Evolutionary conservation across 208 protist genomes (phyloP), one percentile per base, ranked within the genome.

Genomic region (Trypanosoma brucei): DNA sequence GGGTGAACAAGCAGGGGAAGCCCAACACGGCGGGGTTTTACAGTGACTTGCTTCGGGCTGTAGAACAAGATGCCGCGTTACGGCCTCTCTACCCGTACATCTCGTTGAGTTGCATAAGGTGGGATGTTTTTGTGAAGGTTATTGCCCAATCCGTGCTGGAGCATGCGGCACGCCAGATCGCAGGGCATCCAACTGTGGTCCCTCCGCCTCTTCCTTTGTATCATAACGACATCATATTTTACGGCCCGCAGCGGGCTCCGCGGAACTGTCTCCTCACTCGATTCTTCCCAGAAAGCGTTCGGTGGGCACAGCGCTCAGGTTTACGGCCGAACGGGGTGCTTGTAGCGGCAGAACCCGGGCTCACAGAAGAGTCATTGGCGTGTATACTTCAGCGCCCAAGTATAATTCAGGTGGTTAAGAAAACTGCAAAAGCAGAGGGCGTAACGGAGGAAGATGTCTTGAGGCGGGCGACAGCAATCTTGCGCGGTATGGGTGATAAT

Each of bases 401-500:
- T 59, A 61, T 96, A 6, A 68, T 81, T 54, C 52, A 55, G n/a
- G 38, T 76, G 37, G 78, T 90, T 33, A 77, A 62, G 8, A 69
- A 69, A 37, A 48, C 73, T 37, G 79, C 83, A 49, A 62, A 75
- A 14, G 72, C 71, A 39, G 76, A 91, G 35, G 76, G 76, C 9
- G 59, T 63, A 22, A 53, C 66, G 0, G 66, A 59, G 22, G 75
- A 70, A 22, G 75, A 74, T 50, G 78, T 94, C 31, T 67, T 67
- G 65, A 62, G 61, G 44, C 83, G 78, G 5, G 81, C 91, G 0
- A 65, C 67, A 34, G 31, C 45, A n/a, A 86, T 96, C 65, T 75
- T 96, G 8, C 64, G 78, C 3, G 64, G 74, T 22, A 80, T 91
- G 59, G 91, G 91, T 14, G 91, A 94, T 68, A 90, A 62, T 1